phyloP scores from a whole-genome alignment of 805 yeast species.

The Teunomyces cretensis region DNA sequence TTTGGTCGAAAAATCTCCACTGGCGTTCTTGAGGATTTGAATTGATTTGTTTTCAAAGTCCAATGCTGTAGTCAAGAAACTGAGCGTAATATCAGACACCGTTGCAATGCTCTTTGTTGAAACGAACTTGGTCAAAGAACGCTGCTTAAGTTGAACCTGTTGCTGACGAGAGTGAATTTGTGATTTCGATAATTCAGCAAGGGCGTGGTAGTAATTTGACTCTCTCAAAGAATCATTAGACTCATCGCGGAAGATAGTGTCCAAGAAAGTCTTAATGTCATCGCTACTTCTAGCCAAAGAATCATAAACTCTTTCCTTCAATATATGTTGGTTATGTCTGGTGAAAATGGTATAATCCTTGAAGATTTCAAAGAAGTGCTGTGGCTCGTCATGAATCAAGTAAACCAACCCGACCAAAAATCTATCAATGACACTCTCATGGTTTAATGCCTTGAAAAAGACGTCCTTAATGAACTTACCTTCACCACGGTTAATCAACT shows the following conservation, averaged over 20 bases:
- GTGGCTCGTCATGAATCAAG: constrained; percentile 28
- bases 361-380: constrained; percentile 22
- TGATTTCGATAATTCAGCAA: constrained; percentile 23
- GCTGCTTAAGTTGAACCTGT: constrained; percentile 6
- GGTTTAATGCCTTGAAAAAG: constrained; percentile 25
- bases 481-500: constrained; percentile 31
- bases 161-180: constrained; percentile 4
- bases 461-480: constrained; percentile 40
- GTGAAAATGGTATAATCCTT: constrained; percentile 21
- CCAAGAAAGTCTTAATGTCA: constrained; percentile 20
- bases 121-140: constrained; percentile 8
- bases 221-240: constrained; percentile 12
- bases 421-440: constrained; percentile 19
- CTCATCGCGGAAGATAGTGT: constrained; percentile 16
- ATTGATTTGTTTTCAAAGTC: constrained; percentile 29
- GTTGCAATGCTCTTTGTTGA: constrained; percentile 3
- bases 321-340: background rate
- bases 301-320: constrained; percentile 1
- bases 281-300: constrained; percentile 8
- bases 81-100: constrained; percentile 10
- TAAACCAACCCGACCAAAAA: constrained; percentile 36
- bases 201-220: constrained; percentile 31
- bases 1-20: background rate
- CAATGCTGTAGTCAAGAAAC: constrained; percentile 19
- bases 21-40: constrained; percentile 12